Percentiles rank a stretch among this genome's conserved stretches.
These are phyloP conservation scores for Aspergillus incahuasiensis DNA, from an alignment of 495 filamentous ascomycete genomes.

Conservation along the genomic window DNA sequence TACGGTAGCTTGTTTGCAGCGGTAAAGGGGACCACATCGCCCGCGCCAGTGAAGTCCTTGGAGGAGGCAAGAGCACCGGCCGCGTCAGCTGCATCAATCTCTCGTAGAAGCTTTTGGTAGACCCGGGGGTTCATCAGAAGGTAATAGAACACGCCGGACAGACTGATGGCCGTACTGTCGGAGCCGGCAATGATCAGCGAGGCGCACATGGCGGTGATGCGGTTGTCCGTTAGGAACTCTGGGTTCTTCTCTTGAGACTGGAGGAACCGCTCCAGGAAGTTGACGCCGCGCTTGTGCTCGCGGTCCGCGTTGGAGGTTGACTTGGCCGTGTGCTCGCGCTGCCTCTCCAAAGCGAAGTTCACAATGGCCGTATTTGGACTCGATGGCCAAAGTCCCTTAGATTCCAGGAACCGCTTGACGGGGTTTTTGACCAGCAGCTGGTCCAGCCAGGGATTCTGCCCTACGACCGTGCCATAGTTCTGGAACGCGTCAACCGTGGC, in stretches of 20 bases:
- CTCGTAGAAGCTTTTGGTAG: not conserved
- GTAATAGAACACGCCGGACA: constrained; percentile 31
- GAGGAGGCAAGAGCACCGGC: not conserved
- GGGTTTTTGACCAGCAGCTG: constrained; percentile 19
- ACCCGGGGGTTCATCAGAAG: constrained; percentile 27
- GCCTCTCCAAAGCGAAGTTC: too few species aligned
- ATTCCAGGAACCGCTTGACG: not conserved
- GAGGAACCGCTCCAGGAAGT: too few species aligned
- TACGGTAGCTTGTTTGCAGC: constrained; percentile 27
- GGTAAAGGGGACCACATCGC: constrained; percentile 17
- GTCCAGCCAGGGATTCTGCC: constrained; percentile 33
- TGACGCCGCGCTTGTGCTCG: too few species aligned
- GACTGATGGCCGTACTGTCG: constrained; percentile 40
- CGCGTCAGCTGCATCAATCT: not conserved
- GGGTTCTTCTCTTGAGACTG: constrained; percentile 14
- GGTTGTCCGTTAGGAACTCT: too few species aligned
- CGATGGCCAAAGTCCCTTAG: too few species aligned
- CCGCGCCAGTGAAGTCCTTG: too few species aligned
- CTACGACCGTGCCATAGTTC: not conserved
- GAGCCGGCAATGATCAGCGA: constrained; percentile 41
- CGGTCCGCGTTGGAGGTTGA: too few species aligned
- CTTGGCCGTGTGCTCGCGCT: too few species aligned
- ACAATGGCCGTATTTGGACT: not conserved
- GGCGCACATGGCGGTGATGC: constrained; percentile 12
- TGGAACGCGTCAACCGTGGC: too few species aligned